These are phyloP conservation scores for Thuidium tamariscinum DNA, from an alignment of 225 moss, liverwort and hornwort genomes.

Conservation along the genomic window DNA sequence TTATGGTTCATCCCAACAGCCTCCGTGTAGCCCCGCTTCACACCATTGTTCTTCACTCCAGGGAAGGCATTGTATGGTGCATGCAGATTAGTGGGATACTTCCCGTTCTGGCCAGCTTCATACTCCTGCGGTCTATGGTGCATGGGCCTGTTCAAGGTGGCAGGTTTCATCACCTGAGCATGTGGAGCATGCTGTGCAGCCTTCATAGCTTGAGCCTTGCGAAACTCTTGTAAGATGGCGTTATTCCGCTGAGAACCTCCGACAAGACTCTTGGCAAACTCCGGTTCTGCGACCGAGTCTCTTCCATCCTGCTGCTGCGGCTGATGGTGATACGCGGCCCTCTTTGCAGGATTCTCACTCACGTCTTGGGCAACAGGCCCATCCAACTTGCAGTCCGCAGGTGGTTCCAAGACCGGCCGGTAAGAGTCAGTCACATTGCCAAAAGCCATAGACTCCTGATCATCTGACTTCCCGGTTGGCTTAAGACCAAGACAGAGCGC, in stretches of 20 bases:
- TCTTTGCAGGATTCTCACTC: constrained; percentile 15
- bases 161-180: constrained; percentile 3
- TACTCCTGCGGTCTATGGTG: constrained; percentile 8
- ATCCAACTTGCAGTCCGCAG: constrained; percentile 11
- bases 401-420: constrained; percentile 11
- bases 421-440: constrained; percentile 18
- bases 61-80: constrained; percentile 1
- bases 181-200: constrained; percentile 9
- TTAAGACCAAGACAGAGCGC: constrained; percentile 55
- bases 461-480: constrained; percentile 8
- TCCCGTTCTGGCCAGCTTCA: constrained; percentile 7
- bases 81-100: background rate
- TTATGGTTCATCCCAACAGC: constrained; percentile 26
- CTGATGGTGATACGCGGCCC: constrained; percentile 20
- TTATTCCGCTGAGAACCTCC: constrained; percentile 15
- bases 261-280: background rate
- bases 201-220: constrained; percentile 22
- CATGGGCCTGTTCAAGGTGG: background rate
- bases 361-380: constrained; percentile 4
- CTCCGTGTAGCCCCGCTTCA: constrained; percentile 71
- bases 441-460: constrained; percentile 18
- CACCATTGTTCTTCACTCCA: constrained; percentile 40
- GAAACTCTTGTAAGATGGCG: constrained; percentile 43
- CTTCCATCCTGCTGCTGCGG: constrained; percentile 23
- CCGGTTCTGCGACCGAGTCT: background rate